Evolutionary conservation across 2,329 filamentous ascomycete species (phyloP).

Genomic region (Pseudovirgaria hyperparasitica): DNA sequence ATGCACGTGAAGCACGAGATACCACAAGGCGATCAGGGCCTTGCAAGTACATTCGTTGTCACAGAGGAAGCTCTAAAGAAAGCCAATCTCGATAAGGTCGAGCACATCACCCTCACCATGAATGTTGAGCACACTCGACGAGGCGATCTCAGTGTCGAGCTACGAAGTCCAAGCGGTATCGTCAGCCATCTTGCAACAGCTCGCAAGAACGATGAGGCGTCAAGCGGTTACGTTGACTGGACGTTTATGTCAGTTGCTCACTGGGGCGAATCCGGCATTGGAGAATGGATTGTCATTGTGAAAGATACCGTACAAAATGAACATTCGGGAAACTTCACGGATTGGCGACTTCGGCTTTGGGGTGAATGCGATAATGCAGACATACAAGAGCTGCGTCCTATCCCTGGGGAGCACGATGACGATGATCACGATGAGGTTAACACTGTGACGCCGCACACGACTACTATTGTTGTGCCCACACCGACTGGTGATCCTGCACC

Average conservation of each 20-base stretch:
- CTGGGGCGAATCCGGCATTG: constrained; percentile 82
- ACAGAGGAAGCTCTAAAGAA: constrained; percentile 66
- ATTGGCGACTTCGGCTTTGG: constrained; percentile 93
- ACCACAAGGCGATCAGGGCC: constrained; percentile 69
- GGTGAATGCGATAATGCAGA: constrained; percentile 70
- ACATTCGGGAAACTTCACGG: constrained; percentile 63
- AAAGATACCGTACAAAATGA: constrained; percentile 69
- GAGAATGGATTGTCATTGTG: constrained; percentile 82
- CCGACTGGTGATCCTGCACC: constrained; percentile 26
- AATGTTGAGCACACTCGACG: constrained; percentile 79
- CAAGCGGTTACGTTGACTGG: constrained; percentile 77
- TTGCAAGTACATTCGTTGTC: constrained; percentile 70
- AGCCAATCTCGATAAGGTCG: constrained; percentile 74
- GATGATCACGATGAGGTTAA: constrained; percentile 58
- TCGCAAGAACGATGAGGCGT: constrained; percentile 54
- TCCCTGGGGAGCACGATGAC: constrained; percentile 75
- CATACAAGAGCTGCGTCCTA: constrained; percentile 61
- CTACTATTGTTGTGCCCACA: constrained; percentile 34
- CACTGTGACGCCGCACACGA: constrained; percentile 47
- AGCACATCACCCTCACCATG: constrained; percentile 97
- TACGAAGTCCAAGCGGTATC: constrained; percentile 71
- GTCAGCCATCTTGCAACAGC: constrained; percentile 72
- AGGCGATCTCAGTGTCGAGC: constrained; percentile 84
- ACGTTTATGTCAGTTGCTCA: constrained; percentile 98
- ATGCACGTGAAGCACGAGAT: constrained; percentile 76